These are phyloP conservation scores for Rhytidiadelphus loreus DNA, from an alignment of 225 moss, liverwort and hornwort species.

Conservation along the genomic window DNA sequence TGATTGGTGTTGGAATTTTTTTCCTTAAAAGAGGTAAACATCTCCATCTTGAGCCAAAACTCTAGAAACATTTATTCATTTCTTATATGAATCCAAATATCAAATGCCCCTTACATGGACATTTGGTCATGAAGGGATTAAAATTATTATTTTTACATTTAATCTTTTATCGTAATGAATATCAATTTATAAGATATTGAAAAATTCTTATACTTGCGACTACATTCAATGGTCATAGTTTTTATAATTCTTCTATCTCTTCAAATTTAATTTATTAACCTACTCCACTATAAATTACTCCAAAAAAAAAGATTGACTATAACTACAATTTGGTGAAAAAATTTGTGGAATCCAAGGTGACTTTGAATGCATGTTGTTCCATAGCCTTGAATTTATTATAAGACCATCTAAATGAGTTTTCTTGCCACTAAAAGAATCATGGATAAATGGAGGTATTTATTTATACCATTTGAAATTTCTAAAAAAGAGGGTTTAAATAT, in stretches of 20 bases:
- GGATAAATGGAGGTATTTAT: no score
- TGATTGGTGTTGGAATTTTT: background rate
- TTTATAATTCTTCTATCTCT: background rate
- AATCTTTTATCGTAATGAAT: background rate
- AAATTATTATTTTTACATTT: background rate
- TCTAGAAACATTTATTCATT: background rate
- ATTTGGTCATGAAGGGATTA: fast-evolving
- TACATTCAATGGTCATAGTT: fast-evolving
- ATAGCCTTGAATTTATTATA: background rate
- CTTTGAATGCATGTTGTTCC: background rate
- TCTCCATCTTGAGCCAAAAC: background rate
- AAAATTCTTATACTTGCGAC: no score
- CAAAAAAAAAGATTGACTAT: background rate
- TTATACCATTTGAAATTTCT: background rate
- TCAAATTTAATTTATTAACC: no score
- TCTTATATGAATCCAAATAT: background rate
- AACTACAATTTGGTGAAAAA: background rate
- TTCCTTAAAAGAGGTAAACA: no score
- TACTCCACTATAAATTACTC: background rate
- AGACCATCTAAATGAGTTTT: background rate
- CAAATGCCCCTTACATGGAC: background rate
- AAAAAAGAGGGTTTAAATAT: background rate
- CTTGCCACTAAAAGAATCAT: background rate
- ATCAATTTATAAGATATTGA: background rate
- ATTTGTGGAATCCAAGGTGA: fast-evolving